These are phyloP conservation scores for Colletotrichum cereale DNA, from an alignment of 2,329 filamentous ascomycete species.

Conservation along the genomic window DNA sequence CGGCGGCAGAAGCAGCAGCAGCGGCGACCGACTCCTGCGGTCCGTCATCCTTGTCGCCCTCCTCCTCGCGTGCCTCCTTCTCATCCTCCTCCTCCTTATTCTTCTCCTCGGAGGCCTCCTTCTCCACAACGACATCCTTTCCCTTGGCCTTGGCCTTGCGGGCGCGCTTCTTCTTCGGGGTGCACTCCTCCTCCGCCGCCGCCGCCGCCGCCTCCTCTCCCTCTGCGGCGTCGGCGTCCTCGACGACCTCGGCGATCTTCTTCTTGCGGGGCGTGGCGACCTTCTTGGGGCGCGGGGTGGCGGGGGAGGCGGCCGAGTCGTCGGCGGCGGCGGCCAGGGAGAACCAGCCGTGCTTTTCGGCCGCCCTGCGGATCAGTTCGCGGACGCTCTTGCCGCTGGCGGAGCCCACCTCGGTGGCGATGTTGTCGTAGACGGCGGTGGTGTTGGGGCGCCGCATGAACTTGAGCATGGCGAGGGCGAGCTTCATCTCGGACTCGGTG, in stretches of 20 bases:
- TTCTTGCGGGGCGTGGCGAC: constrained; percentile 27
- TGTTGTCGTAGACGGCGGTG: background rate
- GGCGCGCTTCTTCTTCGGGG: constrained; percentile 29
- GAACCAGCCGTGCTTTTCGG: constrained; percentile 25
- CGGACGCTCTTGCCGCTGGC: constrained; percentile 24
- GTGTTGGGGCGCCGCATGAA: constrained; percentile 6
- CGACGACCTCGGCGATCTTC: constrained; percentile 8
- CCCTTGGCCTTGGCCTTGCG: constrained; percentile 18
- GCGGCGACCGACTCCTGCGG: background rate
- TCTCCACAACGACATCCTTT: background rate
- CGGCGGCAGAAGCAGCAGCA: background rate
- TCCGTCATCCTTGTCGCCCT: background rate
- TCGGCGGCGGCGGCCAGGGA: background rate
- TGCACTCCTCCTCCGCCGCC: constrained; percentile 7
- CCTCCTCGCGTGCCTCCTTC: background rate
- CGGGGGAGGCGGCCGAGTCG: background rate
- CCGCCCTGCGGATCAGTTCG: constrained; percentile 11
- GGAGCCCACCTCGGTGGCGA: constrained; percentile 19
- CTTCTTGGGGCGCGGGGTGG: constrained; percentile 24
- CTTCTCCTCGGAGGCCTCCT: background rate
- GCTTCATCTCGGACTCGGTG: constrained; percentile 28
- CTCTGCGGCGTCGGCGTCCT: background rate
- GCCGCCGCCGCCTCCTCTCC: no score
- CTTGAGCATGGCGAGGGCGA: constrained; percentile 22
- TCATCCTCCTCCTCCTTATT: background rate